Conservation (phyloP, 495 filamentous ascomycete genomes). For the Aspergillus campestris region DNA sequence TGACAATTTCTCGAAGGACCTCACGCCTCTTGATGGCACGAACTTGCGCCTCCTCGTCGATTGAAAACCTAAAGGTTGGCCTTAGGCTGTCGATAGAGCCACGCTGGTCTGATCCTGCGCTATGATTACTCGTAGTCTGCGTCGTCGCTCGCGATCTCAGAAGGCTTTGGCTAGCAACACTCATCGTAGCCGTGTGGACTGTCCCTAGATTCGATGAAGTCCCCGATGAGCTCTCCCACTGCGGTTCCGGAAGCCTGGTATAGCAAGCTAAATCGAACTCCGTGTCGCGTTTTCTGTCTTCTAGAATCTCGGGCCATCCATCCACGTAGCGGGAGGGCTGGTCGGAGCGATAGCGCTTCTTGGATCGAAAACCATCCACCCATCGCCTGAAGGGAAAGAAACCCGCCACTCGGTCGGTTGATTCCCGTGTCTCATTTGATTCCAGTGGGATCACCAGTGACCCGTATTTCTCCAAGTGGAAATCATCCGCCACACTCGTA, state of each 20-base stretch:
- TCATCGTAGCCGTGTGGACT: constrained; percentile 69
- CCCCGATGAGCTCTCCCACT: constrained; percentile 49
- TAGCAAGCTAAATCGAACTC: constrained; percentile 8
- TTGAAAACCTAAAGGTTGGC: constrained; percentile 38
- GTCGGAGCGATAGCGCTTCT: constrained; percentile 19
- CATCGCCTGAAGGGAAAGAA: constrained; percentile 42
- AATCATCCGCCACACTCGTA: no score
- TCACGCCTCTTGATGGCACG: constrained; percentile 66
- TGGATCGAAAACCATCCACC: constrained; percentile 45
- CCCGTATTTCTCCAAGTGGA: constrained; percentile 1
- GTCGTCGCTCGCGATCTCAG: constrained; percentile 50
- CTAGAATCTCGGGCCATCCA: constrained; percentile 37
- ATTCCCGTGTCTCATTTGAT: background rate
- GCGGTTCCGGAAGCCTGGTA: constrained; percentile 27
- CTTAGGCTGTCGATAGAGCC: constrained; percentile 60
- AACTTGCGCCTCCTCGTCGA: constrained; percentile 63
- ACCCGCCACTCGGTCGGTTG: constrained; percentile 3
- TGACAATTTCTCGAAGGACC: constrained; percentile 75
- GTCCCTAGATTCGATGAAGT: constrained; percentile 71
- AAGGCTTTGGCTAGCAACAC: constrained; percentile 59
- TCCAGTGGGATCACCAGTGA: background rate
- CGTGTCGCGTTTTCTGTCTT: constrained; percentile 17
- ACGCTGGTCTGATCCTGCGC: constrained; percentile 46
- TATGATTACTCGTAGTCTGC: constrained; percentile 42
- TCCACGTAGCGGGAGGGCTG: constrained; percentile 25